Evolutionary conservation across 305 asterid genomes (phyloP), one percentile per base, ranked within the genome.

Genomic region (Withania somnifera): DNA sequence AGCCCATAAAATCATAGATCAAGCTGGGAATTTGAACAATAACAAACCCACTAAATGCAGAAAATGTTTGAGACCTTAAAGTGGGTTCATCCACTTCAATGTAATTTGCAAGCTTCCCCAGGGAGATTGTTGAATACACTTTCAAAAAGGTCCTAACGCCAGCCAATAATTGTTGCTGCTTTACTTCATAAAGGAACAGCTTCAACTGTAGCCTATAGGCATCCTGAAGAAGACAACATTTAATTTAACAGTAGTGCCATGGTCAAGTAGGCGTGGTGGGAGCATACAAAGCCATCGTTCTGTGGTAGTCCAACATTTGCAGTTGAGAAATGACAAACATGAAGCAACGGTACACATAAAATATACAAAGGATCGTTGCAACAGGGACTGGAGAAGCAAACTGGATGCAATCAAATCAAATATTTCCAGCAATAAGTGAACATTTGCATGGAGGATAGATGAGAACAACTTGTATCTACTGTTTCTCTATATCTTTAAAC

Each of bases 21-120:
- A 69, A 75, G 36, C 34, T 34, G 24, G 54, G 28, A 50, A 75
- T 24, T 30, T 50, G 61, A 42, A 26, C 15, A 19, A 80, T 20
- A 40, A 45, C 60, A 32, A 47, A 22, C 53, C 19, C 19, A 30
- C 26, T 50, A 67, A 19, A 71, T 14, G 22, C 83, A 52, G 61
- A 63, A 28, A 38, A 61, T 28, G 24, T 68, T 63, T 75, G 83
- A 51, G 73, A 96, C 99, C 99, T 96, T 85, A 96, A 79, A 73
- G 97, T 91, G 86, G 93, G 90, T 77, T 96, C 98, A 82, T 96
- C 98, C 78, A 93, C 93, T 86, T 92, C 98, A 95, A 94, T 83
- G 85, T 89, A 93, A 2, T 89, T 68, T 6, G 98, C 95, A 15
- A 96, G 97, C 87, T 96, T 94, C 68, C 85, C 92, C 80, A 93